These are phyloP conservation scores for Botrytis hyacinthi DNA, from an alignment of 2,329 filamentous ascomycete species.

Conservation along the genomic window DNA sequence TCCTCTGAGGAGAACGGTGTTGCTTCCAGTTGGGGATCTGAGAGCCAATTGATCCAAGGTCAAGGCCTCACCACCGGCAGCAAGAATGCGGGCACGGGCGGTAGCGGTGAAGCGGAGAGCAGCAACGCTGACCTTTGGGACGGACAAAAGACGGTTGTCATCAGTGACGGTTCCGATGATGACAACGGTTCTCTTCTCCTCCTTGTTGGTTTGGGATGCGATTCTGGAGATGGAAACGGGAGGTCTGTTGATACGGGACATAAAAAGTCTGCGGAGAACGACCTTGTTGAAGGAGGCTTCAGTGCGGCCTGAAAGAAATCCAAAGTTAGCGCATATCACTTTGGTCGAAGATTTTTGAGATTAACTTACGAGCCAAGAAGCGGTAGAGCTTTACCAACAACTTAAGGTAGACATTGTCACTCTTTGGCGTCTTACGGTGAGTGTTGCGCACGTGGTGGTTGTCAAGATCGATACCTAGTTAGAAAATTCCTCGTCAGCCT, in stretches of 20 bases:
- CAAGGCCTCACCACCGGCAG: constrained; percentile 90
- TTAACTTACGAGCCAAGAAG: constrained; percentile 84
- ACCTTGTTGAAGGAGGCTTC: constrained; percentile 99
- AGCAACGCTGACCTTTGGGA: constrained; percentile 91
- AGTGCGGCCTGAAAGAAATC: constrained; percentile 68
- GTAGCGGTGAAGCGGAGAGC: constrained; percentile 96
- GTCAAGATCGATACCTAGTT: constrained; percentile 69
- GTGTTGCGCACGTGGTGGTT: constrained; percentile 66
- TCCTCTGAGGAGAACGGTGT: constrained; percentile 94
- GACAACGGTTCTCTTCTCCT: constrained; percentile 83
- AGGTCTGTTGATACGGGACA: constrained; percentile 97
- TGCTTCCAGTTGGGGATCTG: constrained; percentile 90
- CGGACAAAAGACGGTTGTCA: constrained; percentile 87
- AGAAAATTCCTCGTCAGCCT: constrained; percentile 59
- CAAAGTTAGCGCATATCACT: constrained; percentile 6
- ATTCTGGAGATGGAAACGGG: constrained; percentile 94
- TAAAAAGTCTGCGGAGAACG: constrained; percentile 94
- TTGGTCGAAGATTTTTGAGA: not conserved
- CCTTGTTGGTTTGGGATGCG: constrained; percentile 63
- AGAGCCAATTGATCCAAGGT: constrained; percentile 97
- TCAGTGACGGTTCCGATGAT: constrained; percentile 95
- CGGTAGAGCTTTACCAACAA: constrained; percentile 97
- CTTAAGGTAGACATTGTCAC: constrained; percentile 96
- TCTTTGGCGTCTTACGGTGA: constrained; percentile 95
- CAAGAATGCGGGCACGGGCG: constrained; percentile 87